These are phyloP conservation scores for Sugiyamaella chiloensis DNA, from an alignment of 805 yeast genomes.

Conservation along the genomic window DNA sequence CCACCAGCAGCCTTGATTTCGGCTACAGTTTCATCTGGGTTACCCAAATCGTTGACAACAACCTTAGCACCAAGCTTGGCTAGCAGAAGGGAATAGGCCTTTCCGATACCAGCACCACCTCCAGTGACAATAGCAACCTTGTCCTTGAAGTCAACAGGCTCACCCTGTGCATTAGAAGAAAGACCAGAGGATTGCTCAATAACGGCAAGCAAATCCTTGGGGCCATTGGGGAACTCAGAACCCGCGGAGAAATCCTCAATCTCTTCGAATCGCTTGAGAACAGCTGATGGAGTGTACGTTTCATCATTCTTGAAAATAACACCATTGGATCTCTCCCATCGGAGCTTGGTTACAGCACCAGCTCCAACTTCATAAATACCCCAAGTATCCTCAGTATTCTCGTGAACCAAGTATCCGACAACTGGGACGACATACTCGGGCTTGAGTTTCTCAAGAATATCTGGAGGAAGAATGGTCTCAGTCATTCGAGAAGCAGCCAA, in stretches of 20 bases:
- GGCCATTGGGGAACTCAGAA: constrained; percentile 63
- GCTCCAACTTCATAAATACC: constrained; percentile 91
- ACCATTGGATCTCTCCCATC: constrained; percentile 94
- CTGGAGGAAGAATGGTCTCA: constrained; percentile 81
- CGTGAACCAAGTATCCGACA: constrained; percentile 76
- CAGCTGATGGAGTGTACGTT: constrained; percentile 79
- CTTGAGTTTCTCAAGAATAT: constrained; percentile 69
- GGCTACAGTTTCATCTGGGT: constrained; percentile 69
- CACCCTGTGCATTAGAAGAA: constrained; percentile 59
- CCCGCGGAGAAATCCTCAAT: constrained; percentile 57
- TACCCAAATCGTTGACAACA: constrained; percentile 76
- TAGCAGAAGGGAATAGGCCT: constrained; percentile 78
- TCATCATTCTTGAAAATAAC: constrained; percentile 75
- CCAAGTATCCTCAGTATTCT: constrained; percentile 58
- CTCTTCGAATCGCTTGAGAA: constrained; percentile 61
- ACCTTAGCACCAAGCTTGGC: constrained; percentile 94
- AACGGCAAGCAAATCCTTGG: constrained; percentile 67
- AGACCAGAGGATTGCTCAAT: constrained; percentile 51
- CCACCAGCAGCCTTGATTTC: constrained; percentile 75
- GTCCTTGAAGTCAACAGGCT: constrained; percentile 59
- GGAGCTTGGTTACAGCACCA: constrained; percentile 83
- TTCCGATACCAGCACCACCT: constrained; percentile 92
- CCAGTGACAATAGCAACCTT: constrained; percentile 93
- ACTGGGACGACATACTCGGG: constrained; percentile 93
- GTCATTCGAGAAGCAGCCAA: constrained; percentile 97